phyloP scores from a whole-genome alignment of 345 rosid genomes.

The Kernera saxatilis region DNA sequence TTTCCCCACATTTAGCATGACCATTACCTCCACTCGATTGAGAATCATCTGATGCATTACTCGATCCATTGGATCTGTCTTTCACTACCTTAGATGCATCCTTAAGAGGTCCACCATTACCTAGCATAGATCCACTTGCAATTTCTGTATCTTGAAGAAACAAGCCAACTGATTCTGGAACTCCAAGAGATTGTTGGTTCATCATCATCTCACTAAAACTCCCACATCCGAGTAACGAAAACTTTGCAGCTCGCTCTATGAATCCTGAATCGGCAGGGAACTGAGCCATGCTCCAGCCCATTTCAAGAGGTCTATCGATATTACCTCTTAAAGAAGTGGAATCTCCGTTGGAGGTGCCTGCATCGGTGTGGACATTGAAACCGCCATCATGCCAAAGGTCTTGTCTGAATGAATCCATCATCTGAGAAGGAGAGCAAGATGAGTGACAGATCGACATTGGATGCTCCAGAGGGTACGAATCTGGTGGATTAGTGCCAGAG shows the following conservation, averaged over 20 bases:
- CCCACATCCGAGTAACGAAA: conserved; percentile 66
- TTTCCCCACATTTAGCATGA: conserved; percentile 39
- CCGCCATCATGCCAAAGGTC: conserved; percentile 58
- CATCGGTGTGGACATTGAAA: conserved; percentile 24
- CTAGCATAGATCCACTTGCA: conserved; percentile 28
- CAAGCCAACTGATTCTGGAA: conserved; percentile 45
- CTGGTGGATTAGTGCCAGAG: conserved; percentile 34
- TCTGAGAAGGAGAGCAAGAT: conserved; percentile 43
- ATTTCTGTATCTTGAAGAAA: conserved; percentile 34
- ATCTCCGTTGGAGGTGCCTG: neutral
- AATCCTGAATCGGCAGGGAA: conserved; percentile 75
- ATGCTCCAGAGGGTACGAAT: conserved; percentile 43
- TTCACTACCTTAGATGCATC: conserved; percentile 43
- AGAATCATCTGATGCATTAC: conserved; percentile 63
- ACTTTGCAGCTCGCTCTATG: conserved; percentile 78
- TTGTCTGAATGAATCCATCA: conserved; percentile 52
- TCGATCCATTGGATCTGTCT: conserved; percentile 40
- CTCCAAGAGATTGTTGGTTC: conserved; percentile 38
- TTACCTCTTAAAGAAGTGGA: conserved; percentile 33
- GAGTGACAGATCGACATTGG: conserved; percentile 36
- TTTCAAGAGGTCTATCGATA: conserved; percentile 44
- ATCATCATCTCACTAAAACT: conserved; percentile 53
- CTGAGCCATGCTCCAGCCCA: conserved; percentile 69
- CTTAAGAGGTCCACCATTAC: conserved; percentile 40
- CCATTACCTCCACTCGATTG: conserved; percentile 59